phyloP scores from a whole-genome alignment of 306 rosid species.

The Vicia sativa region DNA sequence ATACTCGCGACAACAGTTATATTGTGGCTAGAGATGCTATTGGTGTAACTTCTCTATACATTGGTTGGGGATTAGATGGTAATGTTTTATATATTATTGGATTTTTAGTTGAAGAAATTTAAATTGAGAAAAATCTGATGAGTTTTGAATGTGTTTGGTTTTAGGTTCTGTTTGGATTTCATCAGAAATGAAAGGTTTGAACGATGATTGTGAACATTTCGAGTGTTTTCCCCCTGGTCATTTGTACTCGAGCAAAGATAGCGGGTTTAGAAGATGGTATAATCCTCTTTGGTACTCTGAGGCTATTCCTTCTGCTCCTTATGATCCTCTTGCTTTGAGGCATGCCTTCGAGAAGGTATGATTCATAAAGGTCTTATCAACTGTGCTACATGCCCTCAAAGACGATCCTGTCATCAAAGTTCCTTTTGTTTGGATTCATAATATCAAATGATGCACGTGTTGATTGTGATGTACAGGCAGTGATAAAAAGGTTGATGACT shows the following conservation, averaged over 20 bases:
- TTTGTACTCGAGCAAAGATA: conserved; percentile 84
- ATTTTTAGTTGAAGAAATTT: not conserved
- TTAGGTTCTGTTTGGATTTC: conserved; percentile 93
- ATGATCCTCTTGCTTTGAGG: conserved; percentile 84
- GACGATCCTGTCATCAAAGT: too few species aligned
- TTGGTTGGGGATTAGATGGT: conserved; percentile 99
- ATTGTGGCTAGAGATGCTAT: conserved; percentile 96
- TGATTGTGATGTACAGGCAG: conserved; percentile 63
- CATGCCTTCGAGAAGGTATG: conserved; percentile 75
- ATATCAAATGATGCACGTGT: not conserved
- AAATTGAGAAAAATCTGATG: not conserved
- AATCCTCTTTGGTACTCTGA: conserved; percentile 92
- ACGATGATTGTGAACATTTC: conserved; percentile 91
- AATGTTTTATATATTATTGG: conserved; percentile 6
- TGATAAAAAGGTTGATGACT: conserved; percentile 90
- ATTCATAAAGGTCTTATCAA: not conserved
- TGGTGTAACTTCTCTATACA: conserved; percentile 88
- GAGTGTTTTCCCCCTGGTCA: conserved; percentile 91
- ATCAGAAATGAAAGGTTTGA: conserved; percentile 84
- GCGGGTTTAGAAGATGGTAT: conserved; percentile 81
- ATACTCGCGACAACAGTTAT: conserved; percentile 92
- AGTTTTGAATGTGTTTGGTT: not conserved
- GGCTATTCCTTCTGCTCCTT: conserved; percentile 77
- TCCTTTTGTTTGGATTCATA: not conserved
- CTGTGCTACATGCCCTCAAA: too few species aligned